Base-by-base conservation (phyloP, 768 basidiomycete genomes). In the Boletus subcaerulescens region DNA sequence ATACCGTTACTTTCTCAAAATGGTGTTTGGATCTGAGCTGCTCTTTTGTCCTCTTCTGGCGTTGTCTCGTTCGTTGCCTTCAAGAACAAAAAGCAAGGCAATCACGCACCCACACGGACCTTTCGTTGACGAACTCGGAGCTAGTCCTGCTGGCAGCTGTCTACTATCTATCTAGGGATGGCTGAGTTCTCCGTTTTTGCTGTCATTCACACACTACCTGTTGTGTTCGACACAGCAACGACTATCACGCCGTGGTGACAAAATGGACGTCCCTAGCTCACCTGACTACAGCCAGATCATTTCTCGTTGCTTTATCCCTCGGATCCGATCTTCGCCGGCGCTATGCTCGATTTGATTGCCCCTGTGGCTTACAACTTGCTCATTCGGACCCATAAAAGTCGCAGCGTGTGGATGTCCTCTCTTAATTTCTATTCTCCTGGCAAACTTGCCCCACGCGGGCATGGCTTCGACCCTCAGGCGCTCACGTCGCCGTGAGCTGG, bases 401-500 rank as follows among this genome's bases (percentile, higher is more conserved):
- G 43, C 55, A 47, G 42, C 46, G 47, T 38, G 29, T 52, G 50
- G 50, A 56, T 60, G 61, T 45, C 45, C 50, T 3, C 29, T 55
- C 55, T 55, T 54, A 45, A 50, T 59, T 36, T 59, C 51, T 60
- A 14, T 47, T 53, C 50, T 18, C 38, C 58, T 36, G 36, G 61
- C 56, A 53, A 42, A 49, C 60, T 44, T 48, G 57, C 63, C 63
- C 62, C 38, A 29, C 55, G 48, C 52, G 57, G 69, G 62, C 57
- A 76, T 77, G 73, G 64, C 75, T 61, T 73, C 67, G 57, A 70
- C 74, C 51, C 72, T 79, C 64, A 75, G 72, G 71, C 75, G 74
- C 60, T 73, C 80, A 31, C 79, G 75, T 62, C 78, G 74, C 57
- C 74, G 74, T 59, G 78, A 77, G 61, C 60, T 77, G 62, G 73